These are phyloP conservation scores for Sugiyamaella smithiae DNA, from an alignment of 805 yeast genomes.

Conservation along the genomic window DNA sequence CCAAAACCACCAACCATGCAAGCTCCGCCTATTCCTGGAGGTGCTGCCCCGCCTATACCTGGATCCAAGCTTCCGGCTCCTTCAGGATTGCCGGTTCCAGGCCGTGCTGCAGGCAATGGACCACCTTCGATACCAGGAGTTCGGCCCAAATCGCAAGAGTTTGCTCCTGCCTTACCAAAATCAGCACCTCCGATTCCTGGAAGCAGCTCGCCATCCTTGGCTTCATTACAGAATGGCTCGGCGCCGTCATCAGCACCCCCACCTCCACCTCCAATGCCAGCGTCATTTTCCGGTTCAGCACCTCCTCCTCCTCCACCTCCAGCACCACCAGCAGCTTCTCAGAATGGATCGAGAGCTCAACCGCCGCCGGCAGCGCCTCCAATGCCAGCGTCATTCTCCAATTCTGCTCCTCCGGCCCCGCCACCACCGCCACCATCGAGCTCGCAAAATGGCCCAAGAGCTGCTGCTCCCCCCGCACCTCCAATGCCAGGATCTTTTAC, in stretches of 20 bases:
- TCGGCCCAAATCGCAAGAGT: no score
- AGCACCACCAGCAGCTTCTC: conserved; percentile 15
- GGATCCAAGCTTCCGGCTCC: conserved; percentile 16
- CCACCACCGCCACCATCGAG: conserved; percentile 11
- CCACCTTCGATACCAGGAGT: conserved; percentile 19
- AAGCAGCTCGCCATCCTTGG: conserved; percentile 24
- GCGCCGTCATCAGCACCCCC: conserved; percentile 20
- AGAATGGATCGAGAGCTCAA: conserved; percentile 11
- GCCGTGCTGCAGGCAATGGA: no score
- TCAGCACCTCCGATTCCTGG: conserved; percentile 22
- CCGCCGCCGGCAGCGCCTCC: conserved; percentile 8
- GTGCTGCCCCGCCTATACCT: conserved; percentile 35
- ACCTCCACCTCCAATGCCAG: conserved; percentile 15
- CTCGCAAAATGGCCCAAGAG: conserved; percentile 9
- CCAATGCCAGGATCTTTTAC: conserved; percentile 9
- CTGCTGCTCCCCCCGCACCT: conserved; percentile 13
- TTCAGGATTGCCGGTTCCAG: no score
- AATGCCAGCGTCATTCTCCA: conserved; percentile 2
- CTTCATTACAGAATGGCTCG: conserved; percentile 27
- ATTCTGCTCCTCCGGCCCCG: conserved; percentile 16
- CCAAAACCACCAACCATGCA: conserved; percentile 22
- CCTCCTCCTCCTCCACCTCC: conserved; percentile 28
- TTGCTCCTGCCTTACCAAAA: no score
- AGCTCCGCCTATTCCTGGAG: conserved; percentile 21
- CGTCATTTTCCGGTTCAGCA: conserved; percentile 16